Conservation (phyloP, 148 eudicot genomes). For the Fallopia convolvulus region DNA sequence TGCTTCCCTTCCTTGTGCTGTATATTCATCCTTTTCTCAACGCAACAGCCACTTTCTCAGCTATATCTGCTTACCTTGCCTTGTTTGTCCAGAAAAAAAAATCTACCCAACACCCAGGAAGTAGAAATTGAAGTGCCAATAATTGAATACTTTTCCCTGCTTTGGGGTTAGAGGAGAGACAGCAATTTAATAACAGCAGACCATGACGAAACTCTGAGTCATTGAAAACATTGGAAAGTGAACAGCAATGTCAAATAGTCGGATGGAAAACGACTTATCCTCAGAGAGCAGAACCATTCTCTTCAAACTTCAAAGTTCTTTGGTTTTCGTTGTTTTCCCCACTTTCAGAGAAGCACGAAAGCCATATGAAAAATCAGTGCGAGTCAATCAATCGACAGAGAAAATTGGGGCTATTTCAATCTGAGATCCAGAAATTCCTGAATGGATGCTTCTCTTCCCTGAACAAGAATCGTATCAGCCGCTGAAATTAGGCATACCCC, state of each 20-base stretch:
- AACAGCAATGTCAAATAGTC: constrained; percentile 15
- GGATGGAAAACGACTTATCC: constrained; percentile 34
- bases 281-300: constrained; percentile 24
- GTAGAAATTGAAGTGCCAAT: not conserved
- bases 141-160: not conserved
- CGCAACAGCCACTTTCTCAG: not conserved
- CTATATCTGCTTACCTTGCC: constrained; percentile 10
- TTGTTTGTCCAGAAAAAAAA: not conserved
- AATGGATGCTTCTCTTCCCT: not conserved
- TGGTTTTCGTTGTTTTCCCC: not conserved
- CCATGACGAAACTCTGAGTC: constrained; percentile 33
- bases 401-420: not conserved
- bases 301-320: not conserved
- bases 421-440: not conserved
- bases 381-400: not conserved
- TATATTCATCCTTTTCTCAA: not conserved
- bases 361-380: constrained; percentile 10
- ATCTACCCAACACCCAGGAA: constrained; percentile 11
- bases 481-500: not conserved
- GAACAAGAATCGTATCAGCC: not conserved
- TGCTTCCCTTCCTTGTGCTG: constrained; percentile 24
- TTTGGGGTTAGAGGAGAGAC: not conserved
- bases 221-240: constrained; percentile 28
- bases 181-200: constrained; percentile 9
- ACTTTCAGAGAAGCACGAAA: not conserved